Percentiles rank a stretch among this genome's conserved stretches.
These are phyloP conservation scores for Luffa acutangula DNA, from an alignment of 306 rosid genomes.

Conservation along the genomic window DNA sequence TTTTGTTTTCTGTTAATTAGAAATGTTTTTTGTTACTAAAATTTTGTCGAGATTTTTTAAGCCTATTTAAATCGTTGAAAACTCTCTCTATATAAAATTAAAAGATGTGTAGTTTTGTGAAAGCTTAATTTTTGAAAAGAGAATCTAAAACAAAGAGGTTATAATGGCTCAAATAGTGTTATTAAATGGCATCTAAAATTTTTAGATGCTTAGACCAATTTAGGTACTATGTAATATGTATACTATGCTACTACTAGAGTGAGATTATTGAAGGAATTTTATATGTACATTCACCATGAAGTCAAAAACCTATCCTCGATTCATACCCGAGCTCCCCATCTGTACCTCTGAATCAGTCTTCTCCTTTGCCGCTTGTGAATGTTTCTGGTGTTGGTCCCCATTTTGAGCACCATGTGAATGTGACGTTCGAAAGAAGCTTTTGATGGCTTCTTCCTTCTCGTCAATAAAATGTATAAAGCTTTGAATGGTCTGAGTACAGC, in stretches of 20 bases:
- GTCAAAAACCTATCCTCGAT: neutral
- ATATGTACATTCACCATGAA: neutral
- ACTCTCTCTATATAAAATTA: neutral
- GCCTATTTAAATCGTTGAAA: too few species aligned
- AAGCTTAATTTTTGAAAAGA: neutral
- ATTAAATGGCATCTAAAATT: neutral
- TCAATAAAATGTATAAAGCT: slow-evolving; percentile 65
- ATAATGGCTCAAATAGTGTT: neutral
- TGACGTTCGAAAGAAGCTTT: slow-evolving; percentile 34
- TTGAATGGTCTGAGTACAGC: slow-evolving; percentile 39
- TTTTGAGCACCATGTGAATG: neutral
- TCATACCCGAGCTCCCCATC: neutral
- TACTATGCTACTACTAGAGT: neutral
- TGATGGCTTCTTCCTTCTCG: slow-evolving; percentile 79
- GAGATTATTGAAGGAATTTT: neutral
- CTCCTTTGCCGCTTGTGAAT: neutral
- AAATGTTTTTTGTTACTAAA: too few species aligned
- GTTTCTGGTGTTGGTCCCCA: neutral
- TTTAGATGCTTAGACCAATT: neutral
- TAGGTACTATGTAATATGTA: neutral
- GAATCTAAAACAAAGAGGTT: neutral
- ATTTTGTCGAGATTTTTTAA: too few species aligned
- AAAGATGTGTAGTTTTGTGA: too few species aligned
- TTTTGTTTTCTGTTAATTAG: too few species aligned
- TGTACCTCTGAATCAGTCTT: neutral